Evolutionary conservation across 306 rosid genomes (phyloP).

Genomic region (Vigna radiata): DNA sequence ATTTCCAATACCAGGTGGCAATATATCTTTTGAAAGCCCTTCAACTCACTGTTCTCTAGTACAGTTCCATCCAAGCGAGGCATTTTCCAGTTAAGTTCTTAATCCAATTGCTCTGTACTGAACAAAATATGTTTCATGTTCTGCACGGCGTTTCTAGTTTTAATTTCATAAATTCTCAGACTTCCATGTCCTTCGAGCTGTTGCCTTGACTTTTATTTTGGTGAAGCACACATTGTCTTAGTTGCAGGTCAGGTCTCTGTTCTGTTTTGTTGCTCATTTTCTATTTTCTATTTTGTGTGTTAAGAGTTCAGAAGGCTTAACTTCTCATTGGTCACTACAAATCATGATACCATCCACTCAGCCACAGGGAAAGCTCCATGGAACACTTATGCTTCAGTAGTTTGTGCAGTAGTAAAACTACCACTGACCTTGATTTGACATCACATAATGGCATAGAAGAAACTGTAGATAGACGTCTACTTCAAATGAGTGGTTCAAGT

Average conservation of each 20-base stretch:
- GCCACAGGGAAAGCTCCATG: neutral
- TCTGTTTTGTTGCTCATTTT: neutral
- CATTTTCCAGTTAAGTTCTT: too few species aligned
- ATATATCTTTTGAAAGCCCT: neutral
- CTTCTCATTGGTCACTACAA: neutral
- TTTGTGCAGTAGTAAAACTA: neutral
- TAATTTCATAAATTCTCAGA: too few species aligned
- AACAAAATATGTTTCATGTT: too few species aligned
- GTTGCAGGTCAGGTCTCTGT: neutral
- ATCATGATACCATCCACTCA: neutral
- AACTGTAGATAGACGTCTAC: neutral
- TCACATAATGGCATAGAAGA: neutral
- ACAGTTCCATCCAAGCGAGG: too few species aligned
- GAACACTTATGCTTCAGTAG: neutral
- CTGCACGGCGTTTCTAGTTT: too few species aligned
- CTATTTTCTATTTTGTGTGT: neutral
- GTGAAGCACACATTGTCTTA: neutral
- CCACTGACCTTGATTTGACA: neutral
- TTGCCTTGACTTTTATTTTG: neutral
- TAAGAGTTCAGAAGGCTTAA: neutral
- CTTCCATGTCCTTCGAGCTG: neutral
- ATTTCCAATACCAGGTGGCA: too few species aligned
- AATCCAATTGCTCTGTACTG: too few species aligned
- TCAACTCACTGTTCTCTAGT: too few species aligned
- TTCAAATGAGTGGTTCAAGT: neutral